These are phyloP conservation scores for Fusarium nodosum DNA, from an alignment of 2,329 filamentous ascomycete genomes.

Conservation along the genomic window DNA sequence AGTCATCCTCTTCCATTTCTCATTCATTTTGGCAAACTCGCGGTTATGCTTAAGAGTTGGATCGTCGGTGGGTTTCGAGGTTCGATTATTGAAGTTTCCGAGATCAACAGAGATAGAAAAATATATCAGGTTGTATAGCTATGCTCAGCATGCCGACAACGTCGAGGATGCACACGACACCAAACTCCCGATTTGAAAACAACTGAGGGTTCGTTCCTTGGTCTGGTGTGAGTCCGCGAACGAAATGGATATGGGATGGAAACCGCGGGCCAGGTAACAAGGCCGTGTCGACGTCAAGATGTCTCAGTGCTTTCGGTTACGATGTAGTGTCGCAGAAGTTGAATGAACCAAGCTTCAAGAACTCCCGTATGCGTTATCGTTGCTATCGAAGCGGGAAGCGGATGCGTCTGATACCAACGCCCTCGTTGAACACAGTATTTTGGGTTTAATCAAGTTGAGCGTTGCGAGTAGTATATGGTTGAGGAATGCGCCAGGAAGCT, in stretches of 20 bases:
- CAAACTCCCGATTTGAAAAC: slow-evolving; percentile 30
- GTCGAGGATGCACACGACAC: slow-evolving; percentile 25
- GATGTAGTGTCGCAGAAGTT: slow-evolving; percentile 42
- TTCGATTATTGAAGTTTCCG: slow-evolving; percentile 13
- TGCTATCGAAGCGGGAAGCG: slow-evolving; percentile 27
- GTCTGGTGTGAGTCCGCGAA: slow-evolving; percentile 10
- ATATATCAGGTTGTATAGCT: slow-evolving; percentile 28
- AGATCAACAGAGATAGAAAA: slow-evolving; percentile 21
- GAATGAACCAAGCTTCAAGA: slow-evolving; percentile 31
- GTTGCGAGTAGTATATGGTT: slow-evolving; percentile 26
- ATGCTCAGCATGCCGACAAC: slow-evolving; percentile 41
- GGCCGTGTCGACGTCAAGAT: slow-evolving; percentile 45
- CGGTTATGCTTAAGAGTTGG: neutral
- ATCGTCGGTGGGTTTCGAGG: slow-evolving; percentile 15
- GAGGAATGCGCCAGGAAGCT: slow-evolving; percentile 20
- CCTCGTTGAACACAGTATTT: slow-evolving; percentile 12
- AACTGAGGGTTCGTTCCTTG: slow-evolving; percentile 22
- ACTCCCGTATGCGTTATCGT: slow-evolving; percentile 43
- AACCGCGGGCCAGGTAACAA: slow-evolving; percentile 26
- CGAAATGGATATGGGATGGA: slow-evolving; percentile 17
- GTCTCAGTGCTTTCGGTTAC: slow-evolving; percentile 42
- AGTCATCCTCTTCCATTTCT: slow-evolving; percentile 55
- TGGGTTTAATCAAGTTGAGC: slow-evolving; percentile 32
- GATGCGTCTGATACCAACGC: slow-evolving; percentile 23
- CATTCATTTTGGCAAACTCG: slow-evolving; percentile 49